Base-by-base conservation (phyloP, 2,329 filamentous ascomycete species). In the Arthrinium phaeospermum region DNA sequence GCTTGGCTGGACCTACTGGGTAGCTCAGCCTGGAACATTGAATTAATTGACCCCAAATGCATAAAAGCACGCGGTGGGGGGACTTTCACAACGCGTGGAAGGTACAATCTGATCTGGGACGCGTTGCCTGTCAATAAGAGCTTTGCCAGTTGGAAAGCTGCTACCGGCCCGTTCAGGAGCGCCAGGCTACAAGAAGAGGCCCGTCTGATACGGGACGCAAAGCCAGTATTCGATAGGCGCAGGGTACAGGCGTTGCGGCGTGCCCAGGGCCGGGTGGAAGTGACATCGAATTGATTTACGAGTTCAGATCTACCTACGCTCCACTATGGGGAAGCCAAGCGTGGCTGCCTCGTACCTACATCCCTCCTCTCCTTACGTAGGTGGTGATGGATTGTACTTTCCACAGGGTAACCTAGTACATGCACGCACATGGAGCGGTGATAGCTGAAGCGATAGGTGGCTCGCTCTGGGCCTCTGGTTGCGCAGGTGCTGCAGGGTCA, bases 121-220 rank as follows among this genome's bases (percentile, higher is more conserved):
- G 53, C 53, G 53, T 61, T 61, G 30, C 53, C 30, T 61, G 53
- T 61, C 53, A 61, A 61, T 61, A 57, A 57, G 27, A 61, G 53
- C 14, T 37, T 19, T n/a, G 30, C 12, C 30, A 61, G 16, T 22
- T 37, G 53, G 16, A 4, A 64, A 22, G 19, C 10, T 13, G 5
- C 22, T 64, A 30, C 34, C 57, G 57, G 57, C 57, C 57, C 57
- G 57, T 34, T 14, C 16, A 64, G 10, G 30, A 41, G n/a, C 8
- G 27, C 16, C 53, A 34, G 53, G 10, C 27, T 30, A 64, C n/a
- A n/a, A 41, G 37, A 1, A 41, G 37, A 41, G 22, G 7, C n/a
- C 46, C 46, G 46, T 49, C n/a, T 49, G 46, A 49, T 49, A 49
- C 46, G 46, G 46, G 46, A 10, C 22, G 46, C 46, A 49, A 49